Base-by-base conservation (phyloP, 164 flowering plant species). In the Piper betle region DNA sequence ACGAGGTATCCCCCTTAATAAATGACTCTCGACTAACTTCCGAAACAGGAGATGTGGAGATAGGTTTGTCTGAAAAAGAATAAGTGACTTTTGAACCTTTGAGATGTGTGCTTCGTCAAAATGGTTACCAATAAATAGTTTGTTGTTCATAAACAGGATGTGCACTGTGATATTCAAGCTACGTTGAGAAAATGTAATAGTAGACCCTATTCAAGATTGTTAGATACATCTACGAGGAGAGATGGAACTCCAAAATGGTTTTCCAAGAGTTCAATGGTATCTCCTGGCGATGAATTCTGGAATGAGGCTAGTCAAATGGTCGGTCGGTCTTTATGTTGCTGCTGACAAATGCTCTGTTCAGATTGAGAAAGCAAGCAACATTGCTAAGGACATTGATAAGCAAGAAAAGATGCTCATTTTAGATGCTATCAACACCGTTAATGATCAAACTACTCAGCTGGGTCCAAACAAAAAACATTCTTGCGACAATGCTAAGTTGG, bases 211-310 rank as follows among this genome's bases (percentile, higher is more conserved):
- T 63, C 54, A 63, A 71, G 79, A 38, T 40, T 72, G 39, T 61
- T 53, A 53, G 63, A 65, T 62, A 69, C 39, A 38, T 70, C 68
- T 62, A 39, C 66, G 12, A 59, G 58, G 67, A 59, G 73, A 62
- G 68, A 48, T 68, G 80, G 72, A 58, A 86, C 91, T 58, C 93
- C 97, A 12, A 79, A 72, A 58, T 86, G 88, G 66, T 63, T 62
- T 56, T 68, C 71, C 59, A 84, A 96, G 58, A 81, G 83, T 74
- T 86, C 88, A 52, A 67, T 80, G 13, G 79, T 86, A 78, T 93
- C 98, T 67, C 98, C 96, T 55, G 98, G 98, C 69, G 98, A 93
- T 68, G 79, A 79, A 62, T 93, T 93, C 55, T 93, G 98, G 97
- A 77, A 80, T 62, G 98, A 93, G 77, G 98, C 96, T 63, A 82